These are phyloP conservation scores for Saccharomyces hybrid DNA, from an alignment of 1,139 yeast species.

Conservation along the genomic window DNA sequence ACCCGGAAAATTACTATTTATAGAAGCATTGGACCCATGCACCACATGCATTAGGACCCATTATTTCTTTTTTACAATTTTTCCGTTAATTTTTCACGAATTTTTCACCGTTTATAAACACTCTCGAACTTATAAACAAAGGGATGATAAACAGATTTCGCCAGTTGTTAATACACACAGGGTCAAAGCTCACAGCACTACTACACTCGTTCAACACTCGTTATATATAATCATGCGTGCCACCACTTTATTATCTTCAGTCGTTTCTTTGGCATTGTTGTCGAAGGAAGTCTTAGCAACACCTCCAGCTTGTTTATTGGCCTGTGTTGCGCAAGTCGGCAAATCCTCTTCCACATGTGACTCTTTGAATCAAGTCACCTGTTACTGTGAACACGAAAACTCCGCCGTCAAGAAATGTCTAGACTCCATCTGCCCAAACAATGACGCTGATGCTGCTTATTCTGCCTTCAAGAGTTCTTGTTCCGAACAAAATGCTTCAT, in stretches of 20 bases:
- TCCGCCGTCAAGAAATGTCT: constrained; percentile 52
- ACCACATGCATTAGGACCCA: not conserved
- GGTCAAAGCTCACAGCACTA: not conserved
- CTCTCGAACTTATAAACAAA: not conserved
- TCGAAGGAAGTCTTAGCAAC: constrained; percentile 52
- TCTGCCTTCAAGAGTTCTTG: constrained; percentile 51
- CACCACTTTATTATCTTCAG: constrained; percentile 37
- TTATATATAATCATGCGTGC: constrained; percentile 27
- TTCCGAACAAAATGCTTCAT: constrained; percentile 36
- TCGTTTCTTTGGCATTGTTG: constrained; percentile 46
- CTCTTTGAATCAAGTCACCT: constrained; percentile 47
- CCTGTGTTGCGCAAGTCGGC: constrained; percentile 72
- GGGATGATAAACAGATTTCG: not conserved
- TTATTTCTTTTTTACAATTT: not conserved
- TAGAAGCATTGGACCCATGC: not conserved
- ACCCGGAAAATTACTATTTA: not conserved
- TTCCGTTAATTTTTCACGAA: not conserved
- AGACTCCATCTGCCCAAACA: constrained; percentile 57
- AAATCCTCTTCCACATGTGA: constrained; percentile 47
- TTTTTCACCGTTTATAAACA: constrained; percentile 1
- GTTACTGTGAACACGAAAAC: constrained; percentile 55
- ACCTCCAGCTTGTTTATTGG: constrained; percentile 85
- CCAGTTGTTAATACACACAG: not conserved
- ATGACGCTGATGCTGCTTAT: constrained; percentile 49
- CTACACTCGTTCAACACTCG: not conserved